These are phyloP conservation scores for Papiliotrema laurentii DNA, from an alignment of 1,284 basidiomycete genomes.

Conservation along the genomic window DNA sequence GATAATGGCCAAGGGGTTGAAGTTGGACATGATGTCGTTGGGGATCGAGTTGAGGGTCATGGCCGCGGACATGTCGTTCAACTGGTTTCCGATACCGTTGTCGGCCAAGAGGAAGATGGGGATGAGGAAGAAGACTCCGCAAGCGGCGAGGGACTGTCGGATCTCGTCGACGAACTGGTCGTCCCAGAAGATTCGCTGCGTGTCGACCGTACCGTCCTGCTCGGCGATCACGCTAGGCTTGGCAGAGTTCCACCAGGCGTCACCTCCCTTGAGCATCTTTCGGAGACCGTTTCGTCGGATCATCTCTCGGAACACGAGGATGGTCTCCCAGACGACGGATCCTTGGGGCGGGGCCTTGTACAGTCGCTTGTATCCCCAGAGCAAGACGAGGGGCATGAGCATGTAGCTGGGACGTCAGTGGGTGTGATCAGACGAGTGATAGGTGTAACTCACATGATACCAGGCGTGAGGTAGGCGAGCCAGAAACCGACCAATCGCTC, in stretches of 20 bases:
- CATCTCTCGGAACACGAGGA: conserved; percentile 21
- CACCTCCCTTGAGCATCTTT: conserved; percentile 23
- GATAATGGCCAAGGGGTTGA: conserved; percentile 51
- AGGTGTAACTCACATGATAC: no score
- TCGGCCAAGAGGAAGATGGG: conserved; percentile 25
- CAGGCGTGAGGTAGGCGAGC: conserved; percentile 45
- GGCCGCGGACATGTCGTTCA: conserved; percentile 26
- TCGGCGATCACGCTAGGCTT: conserved; percentile 15
- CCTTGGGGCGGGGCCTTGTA: conserved; percentile 47
- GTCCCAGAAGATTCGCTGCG: conserved; percentile 43
- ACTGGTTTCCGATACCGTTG: conserved; percentile 10
- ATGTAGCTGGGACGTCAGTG: no score
- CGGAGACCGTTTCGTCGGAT: conserved; percentile 22
- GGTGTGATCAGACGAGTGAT: no score
- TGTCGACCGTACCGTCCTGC: conserved; percentile 28
- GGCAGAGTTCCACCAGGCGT: conserved; percentile 43
- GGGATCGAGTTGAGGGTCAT: conserved; percentile 49
- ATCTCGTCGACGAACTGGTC: conserved; percentile 50
- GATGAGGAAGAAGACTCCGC: conserved; percentile 43
- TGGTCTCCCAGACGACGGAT: conserved; percentile 43
- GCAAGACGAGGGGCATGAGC: conserved; percentile 47
- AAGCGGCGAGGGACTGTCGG: conserved; percentile 45
- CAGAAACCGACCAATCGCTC: conserved; percentile 48
- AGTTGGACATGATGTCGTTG: conserved; percentile 51
- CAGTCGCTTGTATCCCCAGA: conserved; percentile 39